Evolutionary conservation across 2,329 filamentous ascomycete species (phyloP).

Genomic region (Boeremia lycopersici): DNA sequence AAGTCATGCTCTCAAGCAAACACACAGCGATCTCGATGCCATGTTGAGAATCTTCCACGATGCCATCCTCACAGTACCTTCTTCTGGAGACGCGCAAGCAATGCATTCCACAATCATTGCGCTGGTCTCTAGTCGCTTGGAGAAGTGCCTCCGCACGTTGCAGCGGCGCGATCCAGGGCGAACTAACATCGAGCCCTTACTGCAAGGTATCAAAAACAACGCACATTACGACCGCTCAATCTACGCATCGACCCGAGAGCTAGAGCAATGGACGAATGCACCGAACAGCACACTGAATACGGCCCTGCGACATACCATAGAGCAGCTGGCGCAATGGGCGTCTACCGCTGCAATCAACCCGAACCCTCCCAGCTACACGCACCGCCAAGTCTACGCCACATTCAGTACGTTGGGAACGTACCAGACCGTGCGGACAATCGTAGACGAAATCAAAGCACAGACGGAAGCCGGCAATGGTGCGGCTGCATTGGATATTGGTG

Average conservation of each 20-base stretch:
- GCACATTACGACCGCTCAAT: constrained; percentile 65
- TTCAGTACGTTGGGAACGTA: constrained; percentile 67
- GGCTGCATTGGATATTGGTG: constrained; percentile 71
- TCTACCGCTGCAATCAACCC: constrained; percentile 56
- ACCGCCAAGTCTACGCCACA: constrained; percentile 69
- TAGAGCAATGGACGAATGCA: constrained; percentile 69
- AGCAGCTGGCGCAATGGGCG: constrained; percentile 71
- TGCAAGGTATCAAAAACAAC: constrained; percentile 67
- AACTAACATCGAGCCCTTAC: constrained; percentile 71
- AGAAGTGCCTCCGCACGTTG: constrained; percentile 69
- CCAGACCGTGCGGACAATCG: constrained; percentile 64
- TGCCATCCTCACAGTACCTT: constrained; percentile 71
- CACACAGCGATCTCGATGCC: constrained; percentile 67
- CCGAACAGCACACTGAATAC: constrained; percentile 62
- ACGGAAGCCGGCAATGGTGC: constrained; percentile 64
- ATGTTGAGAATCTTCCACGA: constrained; percentile 75
- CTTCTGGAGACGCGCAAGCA: constrained; percentile 71
- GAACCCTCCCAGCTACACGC: constrained; percentile 69
- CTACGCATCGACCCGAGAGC: constrained; percentile 67
- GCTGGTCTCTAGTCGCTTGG: constrained; percentile 71
- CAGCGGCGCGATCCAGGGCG: constrained; percentile 70
- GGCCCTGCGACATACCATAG: constrained; percentile 65
- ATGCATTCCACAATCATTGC: constrained; percentile 76
- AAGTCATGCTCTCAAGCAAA: constrained; percentile 71
- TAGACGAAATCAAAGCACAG: constrained; percentile 71